Conservation (phyloP, 306 rosid genomes). For the Vigna radiata region DNA sequence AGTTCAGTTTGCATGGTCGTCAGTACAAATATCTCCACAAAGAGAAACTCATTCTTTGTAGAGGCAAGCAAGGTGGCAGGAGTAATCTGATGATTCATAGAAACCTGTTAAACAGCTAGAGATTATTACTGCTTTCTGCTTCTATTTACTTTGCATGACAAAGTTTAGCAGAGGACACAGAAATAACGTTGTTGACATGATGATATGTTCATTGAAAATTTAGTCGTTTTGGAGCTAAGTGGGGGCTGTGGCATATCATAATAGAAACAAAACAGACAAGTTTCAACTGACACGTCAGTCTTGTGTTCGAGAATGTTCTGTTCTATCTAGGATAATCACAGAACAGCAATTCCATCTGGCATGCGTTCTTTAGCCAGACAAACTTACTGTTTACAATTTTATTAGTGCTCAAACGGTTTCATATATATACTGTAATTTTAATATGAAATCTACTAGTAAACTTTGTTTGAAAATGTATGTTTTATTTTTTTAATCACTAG, state of each 20-base stretch:
- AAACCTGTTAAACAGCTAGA: not conserved
- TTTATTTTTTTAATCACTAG: not conserved
- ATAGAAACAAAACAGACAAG: conserved; percentile 15
- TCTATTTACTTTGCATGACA: not conserved
- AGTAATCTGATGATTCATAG: not conserved
- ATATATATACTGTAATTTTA: not conserved
- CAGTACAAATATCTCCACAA: not conserved
- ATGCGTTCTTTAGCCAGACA: not conserved
- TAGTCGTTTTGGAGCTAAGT: conserved; percentile 32
- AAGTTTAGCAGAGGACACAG: conserved; percentile 19
- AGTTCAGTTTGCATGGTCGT: not conserved
- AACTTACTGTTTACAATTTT: not conserved
- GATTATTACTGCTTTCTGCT: not conserved
- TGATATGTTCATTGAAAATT: conserved; percentile 30
- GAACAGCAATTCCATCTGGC: conserved; percentile 26
- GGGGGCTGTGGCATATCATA: conserved; percentile 30
- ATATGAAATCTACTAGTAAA: not conserved
- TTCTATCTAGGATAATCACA: conserved; percentile 40
- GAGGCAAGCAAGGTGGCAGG: not conserved
- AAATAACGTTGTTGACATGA: not conserved
- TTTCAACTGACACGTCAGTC: conserved; percentile 44
- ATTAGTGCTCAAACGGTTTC: not conserved
- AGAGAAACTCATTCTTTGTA: conserved; percentile 6
- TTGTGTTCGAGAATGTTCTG: conserved; percentile 45
- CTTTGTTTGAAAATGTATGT: not conserved